Evolutionary conservation across 805 yeast genomes (phyloP), one percentile per base, ranked within the genome.

Genomic region (Alloascoidea hylecoeti): DNA sequence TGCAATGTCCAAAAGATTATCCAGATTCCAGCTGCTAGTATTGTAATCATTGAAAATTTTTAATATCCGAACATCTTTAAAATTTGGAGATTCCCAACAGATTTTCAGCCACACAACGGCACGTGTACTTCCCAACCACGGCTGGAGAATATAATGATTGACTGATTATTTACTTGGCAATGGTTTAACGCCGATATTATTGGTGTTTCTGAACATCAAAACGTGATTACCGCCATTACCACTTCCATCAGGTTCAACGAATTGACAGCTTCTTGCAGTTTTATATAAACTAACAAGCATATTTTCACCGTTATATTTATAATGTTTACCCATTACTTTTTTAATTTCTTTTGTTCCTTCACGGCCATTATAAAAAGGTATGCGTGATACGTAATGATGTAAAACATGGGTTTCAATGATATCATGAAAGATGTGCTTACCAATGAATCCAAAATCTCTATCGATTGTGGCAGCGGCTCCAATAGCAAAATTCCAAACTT

Each of bases 401-500:
- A 79, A 68, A 39, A 84, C 94, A 55, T 83, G 95, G 39, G 94
- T 84, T 63, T 83, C 95, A 52, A 82, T 82, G 52, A 83, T 83
- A 56, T 81, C 94, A 59, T 83, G 95, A 74, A 83, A 78, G 50
- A 80, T 63, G 67, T 72, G 71, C 53, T 71, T 64, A 41, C 95
- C 95, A 44, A 79, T 64, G 53, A 82, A 78, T 18, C 89, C 88
- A 53, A 81, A 78, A 52, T 81, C 75, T 52, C 95, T 67, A 59
- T 83, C 95, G 44, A 83, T 75, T 41, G 94, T 83, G 43, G 89
- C 82, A 40, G 92, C 89, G 18, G 95, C 94, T 47, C 95, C 95
- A 39, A 46, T 48, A 36, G 59, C 58, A 55, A 80, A 81, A 48
- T 70, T 82, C 95, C 95, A 83, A 56, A 76, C 78, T 32, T 59